Conservation (phyloP, 139 green algal species). For the Chlorella sp. region DNA sequence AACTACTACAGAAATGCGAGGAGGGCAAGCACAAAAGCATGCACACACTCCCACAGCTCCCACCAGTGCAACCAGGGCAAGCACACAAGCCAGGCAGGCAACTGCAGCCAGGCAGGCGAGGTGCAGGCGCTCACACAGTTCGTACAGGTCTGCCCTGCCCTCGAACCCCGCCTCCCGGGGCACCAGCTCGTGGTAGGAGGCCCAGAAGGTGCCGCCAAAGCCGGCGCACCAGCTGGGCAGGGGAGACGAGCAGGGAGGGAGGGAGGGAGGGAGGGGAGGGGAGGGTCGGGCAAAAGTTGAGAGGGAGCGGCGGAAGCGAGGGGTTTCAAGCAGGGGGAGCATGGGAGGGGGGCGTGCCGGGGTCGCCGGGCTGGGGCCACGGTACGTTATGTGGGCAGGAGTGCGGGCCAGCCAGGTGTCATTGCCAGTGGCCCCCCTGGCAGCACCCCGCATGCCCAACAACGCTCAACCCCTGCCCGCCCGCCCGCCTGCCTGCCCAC, state of each 20-base stretch:
- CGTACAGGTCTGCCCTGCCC: constrained; percentile 82
- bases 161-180: constrained; percentile 78
- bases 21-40: too few species aligned
- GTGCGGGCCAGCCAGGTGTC: neutral
- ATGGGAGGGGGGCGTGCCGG: neutral
- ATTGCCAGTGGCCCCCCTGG: neutral
- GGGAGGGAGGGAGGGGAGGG: too few species aligned
- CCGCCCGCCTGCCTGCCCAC: neutral
- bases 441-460: too few species aligned
- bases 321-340: too few species aligned
- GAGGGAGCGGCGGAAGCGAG: neutral
- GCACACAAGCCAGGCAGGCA: too few species aligned
- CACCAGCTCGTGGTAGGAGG: constrained; percentile 74
- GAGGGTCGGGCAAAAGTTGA: too few species aligned
- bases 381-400: neutral
- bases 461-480: neutral
- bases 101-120: too few species aligned
- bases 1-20: too few species aligned
- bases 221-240: constrained; percentile 60
- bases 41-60: neutral
- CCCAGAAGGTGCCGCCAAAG: constrained; percentile 71
- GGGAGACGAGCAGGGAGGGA: neutral
- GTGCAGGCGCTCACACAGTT: constrained; percentile 74
- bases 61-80: too few species aligned
- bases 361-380: neutral